A percentile compares a stretch with the other conserved stretches of the same genome.
Evolutionary conservation across 768 basidiomycete genomes (phyloP).

Genomic region (Auriculariales sp.): DNA sequence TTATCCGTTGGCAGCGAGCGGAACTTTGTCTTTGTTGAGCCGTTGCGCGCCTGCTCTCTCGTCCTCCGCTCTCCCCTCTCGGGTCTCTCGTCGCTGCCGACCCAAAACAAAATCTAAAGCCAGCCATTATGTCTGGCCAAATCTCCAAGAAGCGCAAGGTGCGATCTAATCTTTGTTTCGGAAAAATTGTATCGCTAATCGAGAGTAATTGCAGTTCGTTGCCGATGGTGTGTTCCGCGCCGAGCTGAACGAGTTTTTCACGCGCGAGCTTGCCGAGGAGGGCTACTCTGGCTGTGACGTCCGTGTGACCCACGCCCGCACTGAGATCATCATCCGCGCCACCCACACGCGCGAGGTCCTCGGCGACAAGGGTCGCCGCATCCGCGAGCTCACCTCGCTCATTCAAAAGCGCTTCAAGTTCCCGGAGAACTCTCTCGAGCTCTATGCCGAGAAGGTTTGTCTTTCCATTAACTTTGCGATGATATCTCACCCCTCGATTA

Average conservation of each 20-base stretch:
- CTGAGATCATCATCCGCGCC: constrained; percentile 99
- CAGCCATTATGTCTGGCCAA: constrained; percentile 51
- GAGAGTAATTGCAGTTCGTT: constrained; percentile 40
- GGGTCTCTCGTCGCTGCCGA: background rate
- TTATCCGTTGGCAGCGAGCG: constrained; percentile 3
- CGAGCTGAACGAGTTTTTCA: constrained; percentile 98
- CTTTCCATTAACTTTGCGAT: too few species aligned
- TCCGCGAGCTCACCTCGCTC: constrained; percentile 94
- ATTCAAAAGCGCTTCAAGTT: constrained; percentile 99
- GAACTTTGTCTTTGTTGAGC: background rate
- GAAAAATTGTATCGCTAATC: background rate
- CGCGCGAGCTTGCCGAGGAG: constrained; percentile 94
- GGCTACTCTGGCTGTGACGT: constrained; percentile 99
- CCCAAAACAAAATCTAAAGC: constrained; percentile 1
- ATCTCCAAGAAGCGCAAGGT: constrained; percentile 95
- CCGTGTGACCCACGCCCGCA: constrained; percentile 96
- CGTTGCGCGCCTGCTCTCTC: background rate
- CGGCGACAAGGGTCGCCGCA: constrained; percentile 98
- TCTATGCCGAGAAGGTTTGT: constrained; percentile 99
- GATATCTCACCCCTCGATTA: too few species aligned
- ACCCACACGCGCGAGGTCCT: constrained; percentile 99
- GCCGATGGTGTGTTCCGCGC: constrained; percentile 99
- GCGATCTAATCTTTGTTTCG: background rate
- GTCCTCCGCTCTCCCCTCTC: background rate
- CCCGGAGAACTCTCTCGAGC: constrained; percentile 95